These are phyloP conservation scores for Citrullus colocynthis DNA, from an alignment of 306 rosid genomes.

Conservation along the genomic window DNA sequence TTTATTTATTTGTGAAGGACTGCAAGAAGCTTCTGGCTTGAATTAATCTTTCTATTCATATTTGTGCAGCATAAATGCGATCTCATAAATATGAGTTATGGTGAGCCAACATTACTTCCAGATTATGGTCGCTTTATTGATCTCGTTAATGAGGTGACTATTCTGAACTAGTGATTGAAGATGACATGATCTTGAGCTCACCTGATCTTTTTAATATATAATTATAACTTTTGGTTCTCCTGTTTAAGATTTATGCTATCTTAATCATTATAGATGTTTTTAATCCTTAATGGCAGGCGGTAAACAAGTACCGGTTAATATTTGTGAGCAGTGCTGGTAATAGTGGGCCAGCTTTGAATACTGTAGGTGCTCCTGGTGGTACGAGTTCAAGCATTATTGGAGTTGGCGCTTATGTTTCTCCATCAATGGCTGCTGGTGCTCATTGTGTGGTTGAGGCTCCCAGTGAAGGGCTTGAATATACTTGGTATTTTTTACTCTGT, in stretches of 20 bases:
- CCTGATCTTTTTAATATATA: not conserved
- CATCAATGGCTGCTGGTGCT: conserved; percentile 97
- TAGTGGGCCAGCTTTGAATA: conserved; percentile 92
- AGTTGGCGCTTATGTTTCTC: conserved; percentile 95
- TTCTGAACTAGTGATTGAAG: conserved; percentile 14
- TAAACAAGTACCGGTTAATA: conserved; percentile 72
- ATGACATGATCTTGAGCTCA: not conserved
- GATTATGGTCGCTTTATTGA: conserved; percentile 98
- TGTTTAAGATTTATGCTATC: conserved; percentile 13
- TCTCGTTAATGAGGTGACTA: conserved; percentile 69
- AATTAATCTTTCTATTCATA: not conserved
- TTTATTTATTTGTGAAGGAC: not conserved
- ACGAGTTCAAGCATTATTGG: conserved; percentile 89
- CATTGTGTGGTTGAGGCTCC: conserved; percentile 93
- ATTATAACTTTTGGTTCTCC: not conserved
- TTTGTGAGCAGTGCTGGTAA: conserved; percentile 98
- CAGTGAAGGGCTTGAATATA: conserved; percentile 86
- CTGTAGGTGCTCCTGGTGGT: conserved; percentile 99
- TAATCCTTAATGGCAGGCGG: conserved; percentile 44
- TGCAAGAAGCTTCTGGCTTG: not conserved
- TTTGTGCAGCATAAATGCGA: conserved; percentile 88
- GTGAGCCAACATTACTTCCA: conserved; percentile 79
- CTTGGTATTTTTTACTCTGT: conserved; percentile 51
- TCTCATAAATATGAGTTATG: conserved; percentile 95
- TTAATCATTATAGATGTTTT: conserved; percentile 11